A percentile compares a stretch with the other conserved stretches of the same genome.
Conservation (phyloP, 495 filamentous ascomycete genomes). For the Aspergillus baeticus region DNA sequence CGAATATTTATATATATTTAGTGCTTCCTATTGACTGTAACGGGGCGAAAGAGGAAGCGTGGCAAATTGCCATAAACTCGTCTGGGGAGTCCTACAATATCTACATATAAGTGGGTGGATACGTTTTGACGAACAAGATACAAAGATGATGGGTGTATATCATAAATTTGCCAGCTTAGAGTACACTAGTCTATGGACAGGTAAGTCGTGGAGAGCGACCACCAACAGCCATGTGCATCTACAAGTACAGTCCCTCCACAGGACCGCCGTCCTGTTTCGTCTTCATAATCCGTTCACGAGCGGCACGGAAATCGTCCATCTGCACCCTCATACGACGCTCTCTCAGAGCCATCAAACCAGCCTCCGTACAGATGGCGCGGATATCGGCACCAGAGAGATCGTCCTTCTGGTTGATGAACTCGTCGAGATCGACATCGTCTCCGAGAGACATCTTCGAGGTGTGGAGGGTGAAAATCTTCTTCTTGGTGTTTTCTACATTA, state of each 20-base stretch:
- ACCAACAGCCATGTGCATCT: slow-evolving; percentile 33
- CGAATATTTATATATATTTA: no score
- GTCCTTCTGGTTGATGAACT: slow-evolving; percentile 98
- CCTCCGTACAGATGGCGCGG: slow-evolving; percentile 97
- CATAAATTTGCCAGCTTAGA: background rate
- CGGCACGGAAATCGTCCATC: slow-evolving; percentile 96
- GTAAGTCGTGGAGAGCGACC: slow-evolving; percentile 11
- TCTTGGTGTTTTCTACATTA: slow-evolving; percentile 87
- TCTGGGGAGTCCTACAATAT: no score
- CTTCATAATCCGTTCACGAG: slow-evolving; percentile 92
- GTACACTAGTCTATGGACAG: slow-evolving; percentile 12
- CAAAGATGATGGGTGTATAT: background rate
- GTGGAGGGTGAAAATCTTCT: slow-evolving; percentile 99
- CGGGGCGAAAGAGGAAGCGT: no score
- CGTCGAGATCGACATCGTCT: slow-evolving; percentile 93
- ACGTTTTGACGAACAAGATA: background rate
- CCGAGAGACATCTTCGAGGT: slow-evolving; percentile 98
- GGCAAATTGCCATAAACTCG: no score
- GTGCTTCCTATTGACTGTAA: no score
- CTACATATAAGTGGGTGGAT: no score
- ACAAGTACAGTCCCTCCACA: slow-evolving; percentile 94
- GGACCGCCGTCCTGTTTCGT: slow-evolving; percentile 99
- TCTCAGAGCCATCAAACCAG: slow-evolving; percentile 89
- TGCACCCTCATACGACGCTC: slow-evolving; percentile 97
- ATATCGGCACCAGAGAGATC: slow-evolving; percentile 97